Evolutionary conservation across 164 flowering plant species (phyloP), one percentile per base, ranked within the genome.

Genomic region (Dillenia turbinata): DNA sequence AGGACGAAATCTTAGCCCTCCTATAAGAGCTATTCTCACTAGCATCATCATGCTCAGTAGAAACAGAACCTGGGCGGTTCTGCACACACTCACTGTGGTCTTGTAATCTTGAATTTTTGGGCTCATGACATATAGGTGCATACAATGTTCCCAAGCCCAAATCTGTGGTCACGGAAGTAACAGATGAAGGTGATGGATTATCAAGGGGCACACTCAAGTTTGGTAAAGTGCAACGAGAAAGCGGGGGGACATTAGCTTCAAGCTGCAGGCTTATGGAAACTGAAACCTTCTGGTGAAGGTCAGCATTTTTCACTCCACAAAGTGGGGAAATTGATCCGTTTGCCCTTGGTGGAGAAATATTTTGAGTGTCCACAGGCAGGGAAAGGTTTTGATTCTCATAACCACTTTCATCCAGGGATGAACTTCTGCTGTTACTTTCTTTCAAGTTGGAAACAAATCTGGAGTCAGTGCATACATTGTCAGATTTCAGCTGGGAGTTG

Each of bases 151-250:
- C 85, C 72, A 89, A 61, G 1, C 78, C 84, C 52, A 89, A 69
- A 73, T 83, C 94, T 44, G 91, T 87, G 14, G 86, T 75, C 46
- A 84, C 88, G 44, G 97, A 79, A 54, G 76, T 65, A 12, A 24
- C 71, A 46, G 85, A 82, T 54, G 83, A 49, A 22, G 79, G 77
- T 54, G 90, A 78, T 51, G 54, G 62, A 14, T 53, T 55, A 49
- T 26, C 53, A 65, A 64, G 64, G 59, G 61, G 63, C 11, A 50
- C 57, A 54, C 57, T 52, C 2, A 66, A 71, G 56, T 44, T 54
- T 19, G 68, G 61, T 17, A 22, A 15, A 45, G 50, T 6, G 52
- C 55, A 65, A n/a, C 52, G 54, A 19, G 22, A 19, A 19, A 19
- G 75, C 19, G 48, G 40, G 45, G 62, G 51, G 59, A 57, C 60